These are phyloP conservation scores for Elaphomyces granulatus DNA, from an alignment of 495 filamentous ascomycete genomes.

Conservation along the genomic window DNA sequence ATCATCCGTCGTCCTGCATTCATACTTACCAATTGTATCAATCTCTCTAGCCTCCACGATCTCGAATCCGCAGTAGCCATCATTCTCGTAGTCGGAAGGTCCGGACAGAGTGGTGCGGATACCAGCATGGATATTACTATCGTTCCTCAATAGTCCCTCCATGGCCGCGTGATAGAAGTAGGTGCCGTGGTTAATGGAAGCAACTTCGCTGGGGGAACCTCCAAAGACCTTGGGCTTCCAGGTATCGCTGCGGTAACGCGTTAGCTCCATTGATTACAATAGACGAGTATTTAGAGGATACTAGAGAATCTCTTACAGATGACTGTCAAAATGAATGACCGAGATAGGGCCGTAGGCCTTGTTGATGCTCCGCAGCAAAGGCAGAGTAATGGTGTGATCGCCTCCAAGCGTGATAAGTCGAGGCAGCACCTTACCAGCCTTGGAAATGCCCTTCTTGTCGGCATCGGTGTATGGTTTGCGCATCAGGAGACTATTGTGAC, in stretches of 20 bases:
- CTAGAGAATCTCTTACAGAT: constrained; percentile 36
- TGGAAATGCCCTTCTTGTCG: constrained; percentile 34
- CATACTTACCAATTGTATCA: constrained; percentile 50
- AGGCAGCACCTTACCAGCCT: constrained; percentile 41
- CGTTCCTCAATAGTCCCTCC: constrained; percentile 64
- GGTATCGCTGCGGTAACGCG: constrained; percentile 36
- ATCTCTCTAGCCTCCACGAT: constrained; percentile 72
- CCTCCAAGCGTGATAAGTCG: constrained; percentile 56
- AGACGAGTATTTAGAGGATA: too few relatives aligned
- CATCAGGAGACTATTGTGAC: constrained; percentile 39
- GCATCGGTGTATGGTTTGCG: constrained; percentile 34
- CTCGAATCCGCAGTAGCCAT: constrained; percentile 69
- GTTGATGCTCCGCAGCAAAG: constrained; percentile 49
- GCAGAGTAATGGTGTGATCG: constrained; percentile 50
- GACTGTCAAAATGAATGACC: constrained; percentile 61
- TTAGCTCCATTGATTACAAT: too few relatives aligned
- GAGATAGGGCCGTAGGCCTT: constrained; percentile 50
- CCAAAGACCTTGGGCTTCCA: constrained; percentile 61
- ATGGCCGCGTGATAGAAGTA: constrained; percentile 57
- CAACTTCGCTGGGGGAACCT: constrained; percentile 44
- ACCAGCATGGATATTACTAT: constrained; percentile 75
- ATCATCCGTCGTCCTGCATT: background rate
- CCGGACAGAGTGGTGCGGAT: constrained; percentile 66
- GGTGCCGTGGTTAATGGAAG: constrained; percentile 74
- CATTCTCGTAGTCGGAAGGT: constrained; percentile 63